A percentile compares a stretch with the other conserved stretches of the same genome.
Evolutionary conservation across 2,329 filamentous ascomycete species (phyloP).

Genomic region (Mollisiaceae sp.): DNA sequence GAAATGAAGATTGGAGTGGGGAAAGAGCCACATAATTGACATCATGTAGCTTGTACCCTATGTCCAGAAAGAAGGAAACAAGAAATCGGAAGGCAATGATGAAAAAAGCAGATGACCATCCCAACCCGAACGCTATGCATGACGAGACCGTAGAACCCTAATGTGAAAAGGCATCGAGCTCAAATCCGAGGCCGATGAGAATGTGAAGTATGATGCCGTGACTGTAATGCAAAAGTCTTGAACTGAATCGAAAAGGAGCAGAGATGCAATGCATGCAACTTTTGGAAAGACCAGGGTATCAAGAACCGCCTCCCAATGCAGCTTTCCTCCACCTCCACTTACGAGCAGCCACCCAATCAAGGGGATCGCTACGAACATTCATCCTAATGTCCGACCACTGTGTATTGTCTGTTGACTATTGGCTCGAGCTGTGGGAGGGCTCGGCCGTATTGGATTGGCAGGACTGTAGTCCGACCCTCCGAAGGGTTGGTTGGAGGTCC

Average conservation of each 20-base stretch:
- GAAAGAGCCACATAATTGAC: constrained; percentile 1
- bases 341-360: constrained; percentile 22
- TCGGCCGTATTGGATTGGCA: constrained; percentile 38
- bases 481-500: constrained; percentile 36
- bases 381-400: constrained; percentile 43
- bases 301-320: constrained; percentile 34
- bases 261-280: constrained; percentile 24
- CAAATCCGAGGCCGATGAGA: constrained; percentile 1
- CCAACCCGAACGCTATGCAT: constrained; percentile 36
- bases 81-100: constrained; percentile 17
- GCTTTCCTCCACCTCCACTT: constrained; percentile 6
- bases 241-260: constrained; percentile 24
- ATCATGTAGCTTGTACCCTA: constrained; percentile 5
- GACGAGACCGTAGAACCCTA: constrained; percentile 24
- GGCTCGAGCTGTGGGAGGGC: constrained; percentile 38
- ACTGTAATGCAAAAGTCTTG: constrained; percentile 31
- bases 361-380: constrained; percentile 28
- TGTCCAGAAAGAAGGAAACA: constrained; percentile 10
- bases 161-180: constrained; percentile 5
- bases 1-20: background rate
- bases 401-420: constrained; percentile 44
- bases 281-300: constrained; percentile 35
- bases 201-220: constrained; percentile 28
- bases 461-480: constrained; percentile 38
- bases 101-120: constrained; percentile 26